phyloP scores from a whole-genome alignment of 805 yeast species.

The Metschnikowia lachancei region DNA sequence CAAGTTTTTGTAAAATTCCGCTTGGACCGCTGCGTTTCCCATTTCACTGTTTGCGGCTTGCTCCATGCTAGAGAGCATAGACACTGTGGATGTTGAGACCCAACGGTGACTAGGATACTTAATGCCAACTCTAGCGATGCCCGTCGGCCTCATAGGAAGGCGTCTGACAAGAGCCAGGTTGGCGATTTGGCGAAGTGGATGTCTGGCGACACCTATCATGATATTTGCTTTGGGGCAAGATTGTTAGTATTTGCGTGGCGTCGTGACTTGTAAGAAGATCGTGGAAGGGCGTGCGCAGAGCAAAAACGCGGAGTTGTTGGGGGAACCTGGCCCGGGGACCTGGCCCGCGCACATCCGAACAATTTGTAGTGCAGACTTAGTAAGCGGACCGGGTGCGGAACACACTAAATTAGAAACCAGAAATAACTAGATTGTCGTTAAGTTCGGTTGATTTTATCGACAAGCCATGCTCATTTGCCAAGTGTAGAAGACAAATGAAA shows the following conservation, averaged over 20 bases:
- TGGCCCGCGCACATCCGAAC: too few relatives aligned
- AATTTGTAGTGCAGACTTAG: too few relatives aligned
- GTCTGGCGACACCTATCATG: slow-evolving; percentile 11
- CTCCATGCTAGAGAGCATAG: slow-evolving; percentile 52
- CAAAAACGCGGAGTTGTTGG: slow-evolving; percentile 8
- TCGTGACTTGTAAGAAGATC: slow-evolving; percentile 6
- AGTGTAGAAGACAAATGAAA: slow-evolving; percentile 76
- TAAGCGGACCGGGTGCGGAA: background rate
- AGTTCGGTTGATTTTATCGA: slow-evolving; percentile 48
- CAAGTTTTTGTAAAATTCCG: slow-evolving; percentile 74
- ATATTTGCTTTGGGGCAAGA: background rate
- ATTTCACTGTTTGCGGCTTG: slow-evolving; percentile 81
- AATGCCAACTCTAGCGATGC: background rate
- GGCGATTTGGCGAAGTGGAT: slow-evolving; percentile 5
- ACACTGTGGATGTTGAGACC: slow-evolving; percentile 29
- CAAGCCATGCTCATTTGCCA: slow-evolving; percentile 84
- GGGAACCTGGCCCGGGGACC: background rate
- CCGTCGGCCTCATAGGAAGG: background rate
- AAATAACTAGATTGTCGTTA: slow-evolving; percentile 37
- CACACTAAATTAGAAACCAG: slow-evolving; percentile 13
- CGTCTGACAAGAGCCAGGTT: slow-evolving; percentile 2
- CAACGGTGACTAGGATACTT: slow-evolving; percentile 1
- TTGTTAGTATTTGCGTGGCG: slow-evolving; percentile 3
- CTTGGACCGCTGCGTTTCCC: slow-evolving; percentile 68
- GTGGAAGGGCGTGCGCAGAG: slow-evolving; percentile 18